Conservation (phyloP, 371 early-diverging fungal species). For the Actinomortierella wolfii region DNA sequence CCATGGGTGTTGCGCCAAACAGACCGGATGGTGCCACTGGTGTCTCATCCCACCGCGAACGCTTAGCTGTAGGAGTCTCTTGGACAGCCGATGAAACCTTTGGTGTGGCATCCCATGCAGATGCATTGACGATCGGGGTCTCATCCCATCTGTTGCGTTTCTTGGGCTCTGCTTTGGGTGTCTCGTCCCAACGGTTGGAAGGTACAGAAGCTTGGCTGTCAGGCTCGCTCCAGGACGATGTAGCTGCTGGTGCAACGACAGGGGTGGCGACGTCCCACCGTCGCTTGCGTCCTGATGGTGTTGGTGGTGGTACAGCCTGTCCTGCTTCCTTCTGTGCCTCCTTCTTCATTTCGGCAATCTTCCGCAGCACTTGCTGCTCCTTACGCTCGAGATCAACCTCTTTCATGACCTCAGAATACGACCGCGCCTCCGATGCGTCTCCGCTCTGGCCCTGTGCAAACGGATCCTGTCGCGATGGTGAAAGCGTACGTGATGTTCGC, state of each 20-base stretch:
- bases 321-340: slow-evolving; percentile 54
- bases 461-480: slow-evolving; percentile 87
- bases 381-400: slow-evolving; percentile 88
- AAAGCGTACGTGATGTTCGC: slow-evolving; percentile 78
- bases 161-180: slow-evolving; percentile 59
- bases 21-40: slow-evolving; percentile 65
- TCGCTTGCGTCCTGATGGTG: slow-evolving; percentile 62
- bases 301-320: slow-evolving; percentile 49
- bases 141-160: slow-evolving; percentile 68
- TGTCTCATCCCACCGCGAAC: slow-evolving; percentile 88
- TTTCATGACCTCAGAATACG: slow-evolving; percentile 87
- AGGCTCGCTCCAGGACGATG: slow-evolving; percentile 70
- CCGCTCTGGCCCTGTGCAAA: slow-evolving; percentile 58
- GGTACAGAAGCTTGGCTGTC: slow-evolving; percentile 49
- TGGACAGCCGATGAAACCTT: slow-evolving; percentile 22
- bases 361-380: slow-evolving; percentile 65
- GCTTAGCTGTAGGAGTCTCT: slow-evolving; percentile 61
- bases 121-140: slow-evolving; percentile 53
- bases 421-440: slow-evolving; percentile 51
- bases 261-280: slow-evolving; percentile 91
- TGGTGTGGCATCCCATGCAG: slow-evolving; percentile 79
- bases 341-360: slow-evolving; percentile 75
- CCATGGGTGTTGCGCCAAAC: slow-evolving; percentile 74
- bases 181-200: slow-evolving; percentile 72
- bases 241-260: slow-evolving; percentile 48